Percentiles rank a stretch among this genome's conserved stretches.
These are phyloP conservation scores for Aspergillus asperescens DNA, from an alignment of 495 filamentous ascomycete species.

Conservation along the genomic window DNA sequence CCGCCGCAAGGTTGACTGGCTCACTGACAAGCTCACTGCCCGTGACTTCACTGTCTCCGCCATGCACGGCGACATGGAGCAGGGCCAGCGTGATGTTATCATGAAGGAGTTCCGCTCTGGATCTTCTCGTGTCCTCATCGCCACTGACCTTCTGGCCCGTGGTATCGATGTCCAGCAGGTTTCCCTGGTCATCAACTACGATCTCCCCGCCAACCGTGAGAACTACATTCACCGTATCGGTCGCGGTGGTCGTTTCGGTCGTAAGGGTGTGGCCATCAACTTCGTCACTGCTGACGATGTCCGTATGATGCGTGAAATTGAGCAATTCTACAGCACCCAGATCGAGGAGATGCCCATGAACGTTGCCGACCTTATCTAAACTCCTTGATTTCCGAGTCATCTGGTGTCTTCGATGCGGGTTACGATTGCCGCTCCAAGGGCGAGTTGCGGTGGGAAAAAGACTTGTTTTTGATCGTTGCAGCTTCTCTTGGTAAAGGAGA, in stretches of 20 bases:
- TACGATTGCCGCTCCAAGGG: conserved; percentile 34
- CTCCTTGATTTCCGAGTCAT: conserved; percentile 22
- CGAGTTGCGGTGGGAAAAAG: conserved; percentile 34
- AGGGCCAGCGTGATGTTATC: conserved; percentile 93
- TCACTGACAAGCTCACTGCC: conserved; percentile 96
- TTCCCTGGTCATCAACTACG: conserved; percentile 99
- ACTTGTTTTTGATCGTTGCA: conserved; percentile 24
- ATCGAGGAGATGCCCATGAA: conserved; percentile 62
- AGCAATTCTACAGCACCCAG: conserved; percentile 61
- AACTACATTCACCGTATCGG: conserved; percentile 99
- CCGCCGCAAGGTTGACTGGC: conserved; percentile 98
- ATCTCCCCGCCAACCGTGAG: conserved; percentile 95
- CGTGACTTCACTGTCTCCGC: conserved; percentile 98
- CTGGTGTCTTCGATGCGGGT: conserved; percentile 41
- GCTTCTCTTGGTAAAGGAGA: conserved; percentile 29
- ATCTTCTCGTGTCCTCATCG: conserved; percentile 95
- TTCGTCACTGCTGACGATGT: conserved; percentile 99
- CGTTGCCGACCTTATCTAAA: conserved; percentile 56
- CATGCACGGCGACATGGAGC: conserved; percentile 99
- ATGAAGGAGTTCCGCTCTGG: conserved; percentile 99
- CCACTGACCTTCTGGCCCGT: conserved; percentile 93
- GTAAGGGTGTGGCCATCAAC: conserved; percentile 99
- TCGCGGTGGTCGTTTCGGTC: conserved; percentile 97
- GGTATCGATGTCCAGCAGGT: conserved; percentile 99
- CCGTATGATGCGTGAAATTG: conserved; percentile 98